Evolutionary conservation across 768 basidiomycete species (phyloP).

Genomic region (Russula sp.): DNA sequence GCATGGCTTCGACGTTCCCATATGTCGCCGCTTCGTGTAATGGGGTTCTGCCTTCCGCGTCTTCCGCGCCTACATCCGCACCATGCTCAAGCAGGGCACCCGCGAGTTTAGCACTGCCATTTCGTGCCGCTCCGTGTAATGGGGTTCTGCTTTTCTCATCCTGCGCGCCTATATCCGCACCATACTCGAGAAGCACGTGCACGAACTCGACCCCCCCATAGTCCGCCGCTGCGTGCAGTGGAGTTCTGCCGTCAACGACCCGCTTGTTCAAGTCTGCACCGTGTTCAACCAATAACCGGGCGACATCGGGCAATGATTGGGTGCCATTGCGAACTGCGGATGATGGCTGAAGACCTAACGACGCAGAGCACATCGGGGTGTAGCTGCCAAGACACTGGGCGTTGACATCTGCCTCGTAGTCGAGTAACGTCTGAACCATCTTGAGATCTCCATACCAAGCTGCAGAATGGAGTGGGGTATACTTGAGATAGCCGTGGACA

Average conservation of each 20-base stretch:
- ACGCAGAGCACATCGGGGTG: neutral
- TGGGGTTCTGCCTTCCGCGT: too few species aligned
- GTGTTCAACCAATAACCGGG: neutral
- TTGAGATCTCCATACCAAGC: neutral
- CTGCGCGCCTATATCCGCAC: too few species aligned
- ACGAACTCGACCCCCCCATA: too few species aligned
- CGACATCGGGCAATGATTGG: neutral
- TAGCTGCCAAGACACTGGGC: neutral
- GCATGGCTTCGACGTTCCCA: too few species aligned
- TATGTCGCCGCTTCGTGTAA: too few species aligned
- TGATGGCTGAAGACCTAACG: neutral
- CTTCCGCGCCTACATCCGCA: too few species aligned
- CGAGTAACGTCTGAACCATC: neutral
- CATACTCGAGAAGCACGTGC: too few species aligned
- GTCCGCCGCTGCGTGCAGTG: neutral
- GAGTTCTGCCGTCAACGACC: neutral
- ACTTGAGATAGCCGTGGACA: rapidly evolving
- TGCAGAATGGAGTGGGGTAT: neutral
- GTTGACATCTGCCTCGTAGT: neutral
- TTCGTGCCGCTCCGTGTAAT: too few species aligned
- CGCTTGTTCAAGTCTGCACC: neutral
- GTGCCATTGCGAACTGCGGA: neutral
- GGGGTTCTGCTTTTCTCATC: too few species aligned
- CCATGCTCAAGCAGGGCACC: too few species aligned
- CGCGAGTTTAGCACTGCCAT: too few species aligned